Percentiles rank a stretch among this genome's conserved stretches.
phyloP scores from a whole-genome alignment of 257 asterid species.

The Nicotiana paniculata region DNA sequence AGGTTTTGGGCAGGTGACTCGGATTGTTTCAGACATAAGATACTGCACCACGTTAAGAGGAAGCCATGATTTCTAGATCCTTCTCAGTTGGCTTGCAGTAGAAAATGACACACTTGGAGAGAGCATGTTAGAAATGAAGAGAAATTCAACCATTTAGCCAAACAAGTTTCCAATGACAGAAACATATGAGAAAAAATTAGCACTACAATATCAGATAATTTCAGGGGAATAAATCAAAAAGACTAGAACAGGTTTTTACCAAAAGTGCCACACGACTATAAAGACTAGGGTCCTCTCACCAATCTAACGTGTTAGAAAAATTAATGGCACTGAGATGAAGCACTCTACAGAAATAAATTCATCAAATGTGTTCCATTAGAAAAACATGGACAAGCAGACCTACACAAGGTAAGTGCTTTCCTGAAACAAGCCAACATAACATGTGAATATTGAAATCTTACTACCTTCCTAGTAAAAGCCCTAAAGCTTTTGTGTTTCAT shows the following conservation, averaged over 20 bases:
- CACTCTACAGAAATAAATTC: not conserved
- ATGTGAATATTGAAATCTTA: not conserved
- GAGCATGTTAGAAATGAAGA: not conserved
- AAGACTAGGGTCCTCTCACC: not conserved
- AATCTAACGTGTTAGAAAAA: not conserved
- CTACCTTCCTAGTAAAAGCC: not conserved
- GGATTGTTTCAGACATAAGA: not conserved
- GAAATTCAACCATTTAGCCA: not conserved
- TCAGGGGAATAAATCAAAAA: not conserved
- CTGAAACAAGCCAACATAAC: not conserved
- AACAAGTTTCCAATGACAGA: not conserved
- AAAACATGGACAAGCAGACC: not conserved
- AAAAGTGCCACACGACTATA: not conserved
- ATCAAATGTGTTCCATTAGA: not conserved
- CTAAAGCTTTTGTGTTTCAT: not conserved
- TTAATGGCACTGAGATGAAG: not conserved
- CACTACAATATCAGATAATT: not conserved
- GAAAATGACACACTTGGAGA: not conserved
- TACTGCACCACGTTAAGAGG: conserved; percentile 2
- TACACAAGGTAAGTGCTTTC: not conserved
- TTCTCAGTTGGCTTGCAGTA: not conserved
- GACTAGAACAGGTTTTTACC: not conserved
- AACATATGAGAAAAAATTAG: not conserved
- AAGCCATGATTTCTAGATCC: not conserved
- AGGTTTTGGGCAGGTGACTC: not conserved